Conservation (phyloP, 345 rosid species). For the Moricandia arvensis region DNA sequence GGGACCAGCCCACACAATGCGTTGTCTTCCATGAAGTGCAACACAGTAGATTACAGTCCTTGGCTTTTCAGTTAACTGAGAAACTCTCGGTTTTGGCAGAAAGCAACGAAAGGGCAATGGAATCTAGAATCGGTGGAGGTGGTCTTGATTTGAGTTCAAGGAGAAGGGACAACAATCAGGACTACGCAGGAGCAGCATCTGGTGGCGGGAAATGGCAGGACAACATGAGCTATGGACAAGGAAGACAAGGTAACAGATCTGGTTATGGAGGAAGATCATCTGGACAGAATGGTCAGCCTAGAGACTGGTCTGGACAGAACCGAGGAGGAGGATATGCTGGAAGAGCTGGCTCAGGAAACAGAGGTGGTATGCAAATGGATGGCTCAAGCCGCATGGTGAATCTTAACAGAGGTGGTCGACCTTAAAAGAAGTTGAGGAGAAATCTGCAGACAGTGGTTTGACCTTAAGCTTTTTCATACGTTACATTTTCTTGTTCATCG, state of each 20-base stretch:
- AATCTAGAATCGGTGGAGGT: slow-evolving; percentile 46
- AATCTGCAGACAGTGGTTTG: slow-evolving; percentile 1
- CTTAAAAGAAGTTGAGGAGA: neutral
- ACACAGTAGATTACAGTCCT: slow-evolving; percentile 64
- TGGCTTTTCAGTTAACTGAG: slow-evolving; percentile 82
- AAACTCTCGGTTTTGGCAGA: slow-evolving; percentile 68
- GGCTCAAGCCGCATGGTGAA: slow-evolving; percentile 39
- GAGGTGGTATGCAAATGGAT: slow-evolving; percentile 32
- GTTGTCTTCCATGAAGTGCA: slow-evolving; percentile 71
- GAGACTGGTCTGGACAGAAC: slow-evolving; percentile 29
- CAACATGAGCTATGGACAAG: slow-evolving; percentile 29
- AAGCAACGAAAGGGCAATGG: slow-evolving; percentile 73
- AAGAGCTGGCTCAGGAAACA: slow-evolving; percentile 29
- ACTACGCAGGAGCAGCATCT: slow-evolving; percentile 27
- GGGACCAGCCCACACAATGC: slow-evolving; percentile 88
- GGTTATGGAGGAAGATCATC: slow-evolving; percentile 35
- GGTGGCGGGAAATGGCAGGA: slow-evolving; percentile 38
- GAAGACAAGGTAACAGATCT: slow-evolving; percentile 33
- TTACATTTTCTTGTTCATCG: neutral
- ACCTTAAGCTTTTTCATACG: neutral
- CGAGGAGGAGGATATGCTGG: slow-evolving; percentile 27
- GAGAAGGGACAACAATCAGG: slow-evolving; percentile 60
- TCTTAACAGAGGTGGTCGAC: slow-evolving; percentile 27
- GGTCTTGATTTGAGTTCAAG: slow-evolving; percentile 54
- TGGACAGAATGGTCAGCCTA: slow-evolving; percentile 3